Evolutionary conservation across 805 yeast species (phyloP), one percentile per base, ranked within the genome.

Genomic region (Yarrowia alimentaria): DNA sequence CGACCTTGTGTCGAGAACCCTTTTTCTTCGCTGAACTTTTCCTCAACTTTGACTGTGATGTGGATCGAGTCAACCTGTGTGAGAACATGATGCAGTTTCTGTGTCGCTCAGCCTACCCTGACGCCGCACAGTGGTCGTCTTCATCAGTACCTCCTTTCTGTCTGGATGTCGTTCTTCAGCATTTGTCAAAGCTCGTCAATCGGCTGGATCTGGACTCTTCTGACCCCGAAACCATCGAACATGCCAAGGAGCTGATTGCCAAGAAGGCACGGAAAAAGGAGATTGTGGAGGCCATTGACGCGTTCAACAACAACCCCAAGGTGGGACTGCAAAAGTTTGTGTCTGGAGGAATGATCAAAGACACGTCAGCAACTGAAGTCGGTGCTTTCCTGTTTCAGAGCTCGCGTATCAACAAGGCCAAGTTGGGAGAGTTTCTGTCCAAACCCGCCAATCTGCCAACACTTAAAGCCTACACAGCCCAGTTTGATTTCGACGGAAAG

Each of bases 111-210:
- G 82, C 97, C 0, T 75, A 87, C 34, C 95, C 98, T 0, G 95
- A 89, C 61, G 77, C 91, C 9, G 95, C 97, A 0, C 59, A 74
- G 8, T 71, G 76, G 58, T 82, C 95, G 0, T 85, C 96, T 0
- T 86, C 85, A 30, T 83, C 78, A 60, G 95, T 91, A 1, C 98
- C 99, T 0, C 96, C 98, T 0, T 76, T 89, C 6, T 91, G 98
- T 60, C 70, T 93, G 47, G 98, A 93, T 60, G 95, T 97, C 1
- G 65, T 93, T 3, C 70, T 91, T 17, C 75, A 85, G 2, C 80
- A 84, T 52, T 71, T 90, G 32, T 77, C 79, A 53, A 81, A 82
- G 12, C 70, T 86, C 37, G 75, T 77, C 56, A 78, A 75, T 37
- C 63, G 82, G 61, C 61, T 78, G 55, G 69, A 72, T 66, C 35